Evolutionary conservation across 306 rosid genomes (phyloP).

Genomic region (Astragalus membranaceus): DNA sequence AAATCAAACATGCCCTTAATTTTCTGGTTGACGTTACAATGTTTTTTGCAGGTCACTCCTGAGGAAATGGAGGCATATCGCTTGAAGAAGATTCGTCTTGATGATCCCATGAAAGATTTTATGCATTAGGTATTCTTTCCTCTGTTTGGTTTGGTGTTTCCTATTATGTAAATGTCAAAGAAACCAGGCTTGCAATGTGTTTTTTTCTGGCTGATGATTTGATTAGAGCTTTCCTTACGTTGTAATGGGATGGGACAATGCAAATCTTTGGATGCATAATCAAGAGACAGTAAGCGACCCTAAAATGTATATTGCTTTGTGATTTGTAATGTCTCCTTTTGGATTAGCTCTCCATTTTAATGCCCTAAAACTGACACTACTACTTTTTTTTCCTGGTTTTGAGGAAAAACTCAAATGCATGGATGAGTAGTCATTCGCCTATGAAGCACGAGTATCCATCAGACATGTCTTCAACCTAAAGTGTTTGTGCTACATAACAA

Average conservation of each 20-base stretch:
- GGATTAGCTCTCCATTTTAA: background rate
- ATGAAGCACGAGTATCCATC: too few relatives aligned
- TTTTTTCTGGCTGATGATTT: background rate
- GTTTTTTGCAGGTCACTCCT: conserved; percentile 30
- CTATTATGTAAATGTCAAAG: background rate
- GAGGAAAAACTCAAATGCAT: background rate
- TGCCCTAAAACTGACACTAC: too few relatives aligned
- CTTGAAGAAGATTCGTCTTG: conserved; percentile 43
- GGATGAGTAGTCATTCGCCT: background rate
- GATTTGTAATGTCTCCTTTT: background rate
- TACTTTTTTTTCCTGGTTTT: too few relatives aligned
- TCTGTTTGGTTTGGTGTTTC: conserved; percentile 3
- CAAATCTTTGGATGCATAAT: background rate
- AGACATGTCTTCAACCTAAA: too few relatives aligned
- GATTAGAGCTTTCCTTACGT: background rate
- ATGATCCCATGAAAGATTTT: conserved; percentile 50
- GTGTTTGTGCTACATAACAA: too few relatives aligned
- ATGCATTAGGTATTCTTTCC: conserved; percentile 20
- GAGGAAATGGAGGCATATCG: conserved; percentile 53
- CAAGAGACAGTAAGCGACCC: background rate
- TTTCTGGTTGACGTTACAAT: background rate
- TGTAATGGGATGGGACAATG: background rate
- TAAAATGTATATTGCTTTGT: background rate
- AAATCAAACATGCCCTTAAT: background rate
- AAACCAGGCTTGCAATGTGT: background rate